phyloP scores from a whole-genome alignment of 1,284 basidiomycete species.

The Phaffia rhodozyma region DNA sequence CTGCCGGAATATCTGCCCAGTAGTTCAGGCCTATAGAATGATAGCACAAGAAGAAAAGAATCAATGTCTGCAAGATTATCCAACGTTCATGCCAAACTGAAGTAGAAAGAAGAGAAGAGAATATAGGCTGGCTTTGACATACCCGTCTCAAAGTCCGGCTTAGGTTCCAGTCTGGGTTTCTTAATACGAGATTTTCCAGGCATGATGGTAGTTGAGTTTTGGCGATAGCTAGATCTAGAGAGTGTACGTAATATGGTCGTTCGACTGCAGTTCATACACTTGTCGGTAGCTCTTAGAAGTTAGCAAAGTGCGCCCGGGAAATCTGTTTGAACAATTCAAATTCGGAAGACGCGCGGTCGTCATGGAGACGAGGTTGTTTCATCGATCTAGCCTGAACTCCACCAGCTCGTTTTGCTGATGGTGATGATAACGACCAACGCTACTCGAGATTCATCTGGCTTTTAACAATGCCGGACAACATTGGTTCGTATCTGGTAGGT shows the following conservation, averaged over 20 bases:
- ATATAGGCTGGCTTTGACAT: not conserved
- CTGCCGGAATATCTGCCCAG: constrained; percentile 37
- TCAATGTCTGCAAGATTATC: not conserved
- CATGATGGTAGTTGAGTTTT: not conserved
- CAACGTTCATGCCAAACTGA: not conserved
- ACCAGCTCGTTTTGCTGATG: not conserved
- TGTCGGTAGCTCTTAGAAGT: too few species aligned
- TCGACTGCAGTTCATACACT: too few species aligned
- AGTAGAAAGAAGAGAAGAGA: not conserved
- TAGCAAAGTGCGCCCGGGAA: too few species aligned
- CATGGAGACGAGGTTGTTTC: too few species aligned
- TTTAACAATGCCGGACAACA: too few species aligned
- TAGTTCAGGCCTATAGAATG: constrained; percentile 34
- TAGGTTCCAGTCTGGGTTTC: constrained; percentile 13
- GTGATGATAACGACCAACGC: too few species aligned
- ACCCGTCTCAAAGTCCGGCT: constrained; percentile 14
- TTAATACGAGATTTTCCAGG: constrained; percentile 3
- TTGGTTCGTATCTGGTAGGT: too few species aligned
- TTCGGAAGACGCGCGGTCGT: too few species aligned
- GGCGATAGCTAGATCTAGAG: too few species aligned
- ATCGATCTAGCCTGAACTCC: not conserved
- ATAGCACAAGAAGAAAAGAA: not conserved
- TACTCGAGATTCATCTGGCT: too few species aligned
- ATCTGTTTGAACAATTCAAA: too few species aligned
- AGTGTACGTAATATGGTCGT: too few species aligned